These are phyloP conservation scores for Haematococcus sp. DNA, from an alignment of 139 green algal species.

Conservation along the genomic window DNA sequence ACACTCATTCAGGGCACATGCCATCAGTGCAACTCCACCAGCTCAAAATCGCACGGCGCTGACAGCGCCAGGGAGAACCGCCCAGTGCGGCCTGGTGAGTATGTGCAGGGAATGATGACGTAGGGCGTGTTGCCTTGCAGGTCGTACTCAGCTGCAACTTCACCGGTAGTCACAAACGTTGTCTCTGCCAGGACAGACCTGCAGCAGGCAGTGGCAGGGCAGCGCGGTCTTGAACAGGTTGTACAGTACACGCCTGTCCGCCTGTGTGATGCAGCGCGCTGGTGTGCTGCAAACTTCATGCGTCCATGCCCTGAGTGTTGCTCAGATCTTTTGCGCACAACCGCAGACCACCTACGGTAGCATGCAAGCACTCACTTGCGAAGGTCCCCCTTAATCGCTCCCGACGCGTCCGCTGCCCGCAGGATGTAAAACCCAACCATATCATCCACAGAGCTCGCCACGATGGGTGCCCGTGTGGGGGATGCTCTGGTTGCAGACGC, in stretches of 20 bases:
- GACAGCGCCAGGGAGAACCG: slow-evolving; percentile 18
- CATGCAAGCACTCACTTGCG: slow-evolving; percentile 9
- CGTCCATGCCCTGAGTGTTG: no score
- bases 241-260: no score
- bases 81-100: slow-evolving; percentile 32
- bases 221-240: no score
- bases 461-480: no score
- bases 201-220: no score
- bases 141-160: slow-evolving; percentile 33
- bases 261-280: no score
- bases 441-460: slow-evolving; percentile 28
- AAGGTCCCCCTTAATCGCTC: slow-evolving; percentile 35
- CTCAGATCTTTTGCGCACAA: background rate
- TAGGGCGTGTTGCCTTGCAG: slow-evolving; percentile 34
- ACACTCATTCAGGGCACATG: background rate
- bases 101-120: slow-evolving; percentile 58
- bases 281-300: no score
- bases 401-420: slow-evolving; percentile 21
- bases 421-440: slow-evolving; percentile 64
- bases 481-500: background rate
- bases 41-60: slow-evolving; percentile 18
- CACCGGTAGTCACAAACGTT: slow-evolving; percentile 33
- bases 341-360: background rate
- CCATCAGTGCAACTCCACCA: slow-evolving; percentile 12
- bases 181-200: slow-evolving; percentile 34